Evolutionary conservation across 371 early-diverging fungal species (phyloP), one percentile per base, ranked within the genome.

Genomic region (Entomophthora muscae): DNA sequence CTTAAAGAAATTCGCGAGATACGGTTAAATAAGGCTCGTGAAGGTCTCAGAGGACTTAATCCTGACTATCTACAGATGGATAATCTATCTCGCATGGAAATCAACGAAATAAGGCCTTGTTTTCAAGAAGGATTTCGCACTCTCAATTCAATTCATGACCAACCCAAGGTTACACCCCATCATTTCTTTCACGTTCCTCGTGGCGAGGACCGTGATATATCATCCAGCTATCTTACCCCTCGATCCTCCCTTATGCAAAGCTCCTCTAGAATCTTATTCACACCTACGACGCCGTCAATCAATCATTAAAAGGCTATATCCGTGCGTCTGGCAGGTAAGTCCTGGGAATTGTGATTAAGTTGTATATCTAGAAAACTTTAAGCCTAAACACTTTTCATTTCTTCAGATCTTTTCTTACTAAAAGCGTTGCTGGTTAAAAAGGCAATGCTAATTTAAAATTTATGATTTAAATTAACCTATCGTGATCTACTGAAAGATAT

Each of bases 71-170:
- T 91, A 17, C 86, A 86, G 81, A 82, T 90, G 81, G 86, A 90
- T 66, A 86, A 88, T 64, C 67, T 91, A 61, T 82, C 89, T 21
- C 70, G 81, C 1, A 87, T 88, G 79, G 93, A 93, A 68, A 79
- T 93, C 67, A 91, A 91, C 63, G 90, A 90, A 68, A 86, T 93
- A 61, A 78, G 90, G 27, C 92, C 93, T 0, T 82, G 90, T 69
- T 91, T 89, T 71, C 70, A 81, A 17, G 77, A 73, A 28, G 89
- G 42, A 42, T 42, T 42, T 17, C 5, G 17, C 17, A 42, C 17
- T 5, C 42, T 42, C 5, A 42, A 42, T 42, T 42, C 42, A 10
- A 42, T 42, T 42, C 17, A 10, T 42, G 42, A 42, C 17, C 42
- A 42, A 42, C 42, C 42, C 17, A 42, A 42, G 17, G 42, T 42